These are phyloP conservation scores for Salix brachista DNA, from an alignment of 345 rosid genomes.

Conservation along the genomic window DNA sequence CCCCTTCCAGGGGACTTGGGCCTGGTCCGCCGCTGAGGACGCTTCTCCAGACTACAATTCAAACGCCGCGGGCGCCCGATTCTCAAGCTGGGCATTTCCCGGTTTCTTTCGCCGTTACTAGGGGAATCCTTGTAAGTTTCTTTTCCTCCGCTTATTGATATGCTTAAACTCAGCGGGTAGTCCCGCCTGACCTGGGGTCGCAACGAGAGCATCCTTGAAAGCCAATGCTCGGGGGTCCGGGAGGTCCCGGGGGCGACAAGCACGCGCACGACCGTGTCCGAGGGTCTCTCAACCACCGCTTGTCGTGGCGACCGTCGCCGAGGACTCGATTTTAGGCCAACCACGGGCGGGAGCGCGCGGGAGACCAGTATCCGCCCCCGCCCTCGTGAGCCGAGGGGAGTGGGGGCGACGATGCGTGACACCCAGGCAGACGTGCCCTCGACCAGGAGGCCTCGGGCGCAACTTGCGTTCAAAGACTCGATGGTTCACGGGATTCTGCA, in stretches of 20 bases:
- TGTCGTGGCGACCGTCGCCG: neutral
- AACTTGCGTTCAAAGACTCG: conserved; percentile 16
- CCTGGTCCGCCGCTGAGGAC: too few species aligned
- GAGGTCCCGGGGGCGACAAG: neutral
- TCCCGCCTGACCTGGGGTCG: neutral
- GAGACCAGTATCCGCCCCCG: neutral
- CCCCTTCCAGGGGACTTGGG: too few species aligned
- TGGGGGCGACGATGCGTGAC: conserved; percentile 9
- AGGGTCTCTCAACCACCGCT: neutral
- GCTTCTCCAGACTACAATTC: too few species aligned
- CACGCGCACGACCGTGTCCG: neutral
- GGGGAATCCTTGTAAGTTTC: conserved; percentile 7
- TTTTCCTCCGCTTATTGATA: conserved; percentile 1
- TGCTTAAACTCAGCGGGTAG: neutral
- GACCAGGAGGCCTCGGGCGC: neutral
- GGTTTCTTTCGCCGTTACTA: too few species aligned
- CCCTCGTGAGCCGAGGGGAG: neutral
- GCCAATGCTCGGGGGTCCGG: neutral
- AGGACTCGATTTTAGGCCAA: neutral
- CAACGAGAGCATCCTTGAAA: neutral
- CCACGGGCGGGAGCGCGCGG: neutral
- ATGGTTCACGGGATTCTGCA: neutral
- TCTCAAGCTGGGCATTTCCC: too few species aligned
- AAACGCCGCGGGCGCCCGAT: too few species aligned
- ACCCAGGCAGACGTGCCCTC: conserved; percentile 23